Conservation (phyloP, 306 rosid species). For the Vigna mungo region DNA sequence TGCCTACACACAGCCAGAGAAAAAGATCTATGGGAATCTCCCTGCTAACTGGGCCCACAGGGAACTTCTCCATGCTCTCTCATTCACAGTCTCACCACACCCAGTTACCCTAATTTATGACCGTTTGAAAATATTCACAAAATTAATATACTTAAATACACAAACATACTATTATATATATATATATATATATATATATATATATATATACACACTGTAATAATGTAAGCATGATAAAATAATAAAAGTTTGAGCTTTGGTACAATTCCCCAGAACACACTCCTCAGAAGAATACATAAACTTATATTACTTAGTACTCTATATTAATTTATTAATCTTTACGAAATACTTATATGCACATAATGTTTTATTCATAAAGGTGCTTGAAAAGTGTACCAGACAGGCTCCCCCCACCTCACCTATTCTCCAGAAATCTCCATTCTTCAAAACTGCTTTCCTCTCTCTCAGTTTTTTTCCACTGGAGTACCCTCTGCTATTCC, state of each 20-base stretch:
- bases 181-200: background rate
- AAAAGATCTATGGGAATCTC: background rate
- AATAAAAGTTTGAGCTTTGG: slow-evolving; percentile 39
- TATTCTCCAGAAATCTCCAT: slow-evolving; percentile 51
- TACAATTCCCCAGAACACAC: slow-evolving; percentile 51
- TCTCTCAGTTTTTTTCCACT: slow-evolving; percentile 10
- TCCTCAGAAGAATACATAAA: slow-evolving; percentile 10
- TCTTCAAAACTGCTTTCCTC: background rate
- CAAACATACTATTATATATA: background rate
- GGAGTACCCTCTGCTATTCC: background rate
- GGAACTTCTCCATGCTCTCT: background rate
- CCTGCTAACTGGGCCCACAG: background rate
- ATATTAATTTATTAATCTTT: background rate
- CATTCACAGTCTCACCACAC: background rate
- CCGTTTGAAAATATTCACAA: slow-evolving; percentile 61
- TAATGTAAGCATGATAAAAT: background rate
- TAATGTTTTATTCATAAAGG: slow-evolving; percentile 25
- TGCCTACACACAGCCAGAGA: slow-evolving; percentile 1
- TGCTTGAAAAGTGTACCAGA: slow-evolving; percentile 45
- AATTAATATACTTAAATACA: background rate
- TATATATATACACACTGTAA: background rate
- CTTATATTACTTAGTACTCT: background rate
- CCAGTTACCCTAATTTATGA: slow-evolving; percentile 61
- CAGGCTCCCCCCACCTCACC: slow-evolving; percentile 45
- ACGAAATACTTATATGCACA: background rate